A percentile compares a stretch with the other conserved stretches of the same genome.
phyloP scores from a whole-genome alignment of 1,139 yeast genomes.

The Pichia sp. region DNA sequence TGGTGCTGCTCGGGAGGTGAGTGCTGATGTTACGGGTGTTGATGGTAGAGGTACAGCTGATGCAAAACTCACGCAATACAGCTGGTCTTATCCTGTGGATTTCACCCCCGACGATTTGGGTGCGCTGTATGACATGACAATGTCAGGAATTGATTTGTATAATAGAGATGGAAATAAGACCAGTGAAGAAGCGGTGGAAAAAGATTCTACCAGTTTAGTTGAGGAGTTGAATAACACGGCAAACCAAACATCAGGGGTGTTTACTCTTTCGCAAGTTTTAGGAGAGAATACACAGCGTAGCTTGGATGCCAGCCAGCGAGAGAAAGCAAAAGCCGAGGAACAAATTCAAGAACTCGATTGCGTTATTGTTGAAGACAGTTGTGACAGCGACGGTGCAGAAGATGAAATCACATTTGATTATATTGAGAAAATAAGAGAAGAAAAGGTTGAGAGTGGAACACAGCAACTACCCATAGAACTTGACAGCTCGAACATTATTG shows the following conservation, averaged over 20 bases:
- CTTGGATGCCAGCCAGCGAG: neutral
- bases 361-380: slow-evolving; percentile 10
- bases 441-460: slow-evolving; percentile 16
- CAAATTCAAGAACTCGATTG: neutral
- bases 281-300: slow-evolving; percentile 8
- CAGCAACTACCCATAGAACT: slow-evolving; percentile 22
- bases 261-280: slow-evolving; percentile 15
- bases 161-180: neutral
- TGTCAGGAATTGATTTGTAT: slow-evolving; percentile 3
- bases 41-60: neutral
- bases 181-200: neutral
- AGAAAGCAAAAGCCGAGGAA: neutral
- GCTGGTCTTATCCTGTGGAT: slow-evolving; percentile 12
- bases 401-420: slow-evolving; percentile 4
- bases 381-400: slow-evolving; percentile 10
- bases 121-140: slow-evolving; percentile 11
- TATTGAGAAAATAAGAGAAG: slow-evolving; percentile 2
- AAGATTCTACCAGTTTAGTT: neutral
- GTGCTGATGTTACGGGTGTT: neutral
- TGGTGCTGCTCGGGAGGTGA: neutral
- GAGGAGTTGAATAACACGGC: neutral
- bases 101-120: slow-evolving; percentile 7
- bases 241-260: slow-evolving; percentile 12
- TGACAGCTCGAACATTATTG: slow-evolving; percentile 7
- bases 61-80: slow-evolving; percentile 7